Conservation (phyloP, 768 basidiomycete species). For the Rubroboletus satanas region DNA sequence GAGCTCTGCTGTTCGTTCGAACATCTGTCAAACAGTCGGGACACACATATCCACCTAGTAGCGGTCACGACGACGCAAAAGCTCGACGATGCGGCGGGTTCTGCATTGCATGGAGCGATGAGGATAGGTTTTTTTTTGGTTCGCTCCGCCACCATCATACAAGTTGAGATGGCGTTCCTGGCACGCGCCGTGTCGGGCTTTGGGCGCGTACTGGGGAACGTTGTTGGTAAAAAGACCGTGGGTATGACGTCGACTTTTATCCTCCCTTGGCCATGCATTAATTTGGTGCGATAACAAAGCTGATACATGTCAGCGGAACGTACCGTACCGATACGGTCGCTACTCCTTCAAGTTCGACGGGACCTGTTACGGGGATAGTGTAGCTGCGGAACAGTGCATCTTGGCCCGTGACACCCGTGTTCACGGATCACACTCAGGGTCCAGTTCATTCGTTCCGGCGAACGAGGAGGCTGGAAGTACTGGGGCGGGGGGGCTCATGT, state of each 20-base stretch:
- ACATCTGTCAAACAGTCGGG: slow-evolving; percentile 1
- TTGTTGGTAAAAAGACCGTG: slow-evolving; percentile 5
- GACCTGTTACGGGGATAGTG: neutral
- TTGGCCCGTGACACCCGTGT: neutral
- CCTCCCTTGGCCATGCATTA: neutral
- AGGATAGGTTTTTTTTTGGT: slow-evolving; percentile 2
- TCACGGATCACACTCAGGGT: slow-evolving; percentile 19
- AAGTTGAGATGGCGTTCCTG: slow-evolving; percentile 1
- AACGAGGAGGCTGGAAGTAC: neutral
- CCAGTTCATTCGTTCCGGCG: neutral
- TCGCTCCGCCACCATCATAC: neutral
- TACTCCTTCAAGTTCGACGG: slow-evolving; percentile 4
- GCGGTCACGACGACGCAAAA: neutral
- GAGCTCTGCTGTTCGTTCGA: neutral
- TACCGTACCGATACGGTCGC: neutral
- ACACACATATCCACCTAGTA: neutral
- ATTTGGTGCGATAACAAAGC: neutral
- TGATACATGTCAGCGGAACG: neutral
- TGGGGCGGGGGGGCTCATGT: neutral
- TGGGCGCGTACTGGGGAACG: neutral
- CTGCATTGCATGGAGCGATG: slow-evolving; percentile 6
- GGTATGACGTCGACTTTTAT: neutral
- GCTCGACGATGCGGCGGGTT: neutral
- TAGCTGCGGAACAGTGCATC: neutral
- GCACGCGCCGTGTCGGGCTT: neutral